Base-by-base conservation (phyloP, 305 asterid genomes). In the Salvia sclarea region DNA sequence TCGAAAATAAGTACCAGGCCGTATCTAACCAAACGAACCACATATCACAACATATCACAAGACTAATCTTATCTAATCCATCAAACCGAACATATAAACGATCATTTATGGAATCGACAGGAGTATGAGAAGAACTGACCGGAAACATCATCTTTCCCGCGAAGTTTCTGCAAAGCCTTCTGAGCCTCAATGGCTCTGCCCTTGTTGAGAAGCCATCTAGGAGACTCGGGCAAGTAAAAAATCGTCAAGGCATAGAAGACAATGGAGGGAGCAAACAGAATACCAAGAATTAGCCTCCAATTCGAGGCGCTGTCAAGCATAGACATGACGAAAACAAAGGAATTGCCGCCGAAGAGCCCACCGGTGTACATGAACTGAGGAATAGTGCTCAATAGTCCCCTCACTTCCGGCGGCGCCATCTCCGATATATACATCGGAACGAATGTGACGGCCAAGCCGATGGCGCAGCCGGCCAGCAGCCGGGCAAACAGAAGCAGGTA, bases 151-250 rank as follows among this genome's bases (percentile, higher is more conserved):
- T 76, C 76, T 13, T 35, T 76, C 40, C 73, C 80, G 1, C 80
- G 70, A 9, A 76, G 83, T 25, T 76, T 80, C 76, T 83, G 88
- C 83, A 87, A 58, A 50, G 80, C 88, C 56, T 52, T 64, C 40
- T 71, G 84, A 8, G 89, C 87, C 78, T 87, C 94, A 8, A 63
- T 28, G 82, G 80, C 73, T 53, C 81, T n/a, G 21, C 95, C 89
- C 74, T 87, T 87, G 50, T 85, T 85, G 18, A 87, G 84, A 4
- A 87, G 91, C 91, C 95, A 87, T 71, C 95, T 78, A 0, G 95
- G 95, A 52, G 95, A 87, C 68, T 87, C 95, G 0, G 95, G 95
- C 75, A 87, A 74, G 72, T 66, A 87, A 65, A 81, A 75, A 3
- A 72, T 33, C 1, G 83, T 73, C 31, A 85, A 50, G 2, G 44